These are phyloP conservation scores for Diaporthe aspalathi DNA, from an alignment of 2,329 filamentous ascomycete genomes.

Conservation along the genomic window DNA sequence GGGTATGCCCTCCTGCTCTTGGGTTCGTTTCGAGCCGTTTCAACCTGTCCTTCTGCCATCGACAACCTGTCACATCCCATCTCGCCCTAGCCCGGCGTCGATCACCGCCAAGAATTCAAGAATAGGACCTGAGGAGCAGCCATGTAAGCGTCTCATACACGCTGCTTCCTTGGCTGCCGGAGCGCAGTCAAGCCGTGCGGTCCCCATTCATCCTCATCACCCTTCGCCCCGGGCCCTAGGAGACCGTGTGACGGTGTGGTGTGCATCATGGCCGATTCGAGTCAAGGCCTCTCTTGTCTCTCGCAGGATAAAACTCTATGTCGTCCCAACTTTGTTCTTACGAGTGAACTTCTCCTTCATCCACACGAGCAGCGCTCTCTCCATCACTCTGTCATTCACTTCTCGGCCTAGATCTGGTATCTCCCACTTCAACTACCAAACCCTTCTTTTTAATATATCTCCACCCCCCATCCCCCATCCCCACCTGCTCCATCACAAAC, in stretches of 20 bases:
- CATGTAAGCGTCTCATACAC: conserved; percentile 28
- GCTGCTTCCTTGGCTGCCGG: conserved; percentile 36
- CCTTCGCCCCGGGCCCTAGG: background rate
- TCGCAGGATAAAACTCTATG: conserved; percentile 30
- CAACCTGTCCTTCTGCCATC: conserved; percentile 18
- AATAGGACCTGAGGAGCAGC: conserved; percentile 33
- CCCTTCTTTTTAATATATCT: conserved; percentile 6
- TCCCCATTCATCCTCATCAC: conserved; percentile 17
- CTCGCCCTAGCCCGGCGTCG: conserved; percentile 13
- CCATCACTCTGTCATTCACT: conserved; percentile 28
- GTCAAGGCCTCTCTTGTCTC: background rate
- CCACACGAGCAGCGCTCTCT: conserved; percentile 32
- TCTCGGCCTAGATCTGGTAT: conserved; percentile 36
- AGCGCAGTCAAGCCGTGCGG: conserved; percentile 33
- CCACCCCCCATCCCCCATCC: background rate
- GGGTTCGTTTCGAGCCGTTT: conserved; percentile 31
- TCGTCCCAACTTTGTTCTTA: conserved; percentile 28
- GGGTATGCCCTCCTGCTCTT: conserved; percentile 9
- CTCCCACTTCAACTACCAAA: conserved; percentile 5
- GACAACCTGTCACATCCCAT: conserved; percentile 28
- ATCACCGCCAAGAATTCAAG: conserved; percentile 35
- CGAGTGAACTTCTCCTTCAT: conserved; percentile 5
- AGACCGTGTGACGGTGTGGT: background rate
- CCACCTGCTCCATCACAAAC: background rate
- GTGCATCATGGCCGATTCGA: conserved; percentile 19